Evolutionary conservation across 2,329 filamentous ascomycete genomes (phyloP), one percentile per base, ranked within the genome.

Genomic region (Huntiella decipiens): DNA sequence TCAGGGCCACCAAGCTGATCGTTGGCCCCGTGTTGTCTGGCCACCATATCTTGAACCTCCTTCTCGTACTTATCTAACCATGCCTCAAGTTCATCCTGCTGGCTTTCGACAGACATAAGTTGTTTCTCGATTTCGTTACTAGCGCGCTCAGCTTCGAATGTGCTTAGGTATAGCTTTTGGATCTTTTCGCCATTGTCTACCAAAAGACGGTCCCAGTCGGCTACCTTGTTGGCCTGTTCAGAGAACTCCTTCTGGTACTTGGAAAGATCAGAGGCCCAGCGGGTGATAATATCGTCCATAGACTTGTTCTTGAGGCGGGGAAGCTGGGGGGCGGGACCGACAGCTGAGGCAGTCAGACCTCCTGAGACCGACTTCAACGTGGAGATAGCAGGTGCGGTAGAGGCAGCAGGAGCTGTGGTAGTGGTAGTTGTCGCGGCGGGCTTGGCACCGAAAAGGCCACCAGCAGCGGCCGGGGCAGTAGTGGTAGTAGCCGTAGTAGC

Each of bases 231-330:
- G 4, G 92, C 88, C 60, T 96, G 86, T 32, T 80, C 73, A 58
- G 92, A 86, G 66, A 96, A 98, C 49, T 93, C 85, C 60, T 94
- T 93, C 57, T 96, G 88, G 58, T 98, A 95, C 57, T 93, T 92
- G 45, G 86, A 82, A 43, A 98, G 68, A 57, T 96, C 91, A 0
- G 86, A 85, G 2, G 91, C 91, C 91, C 91, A 98, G 31, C 86
- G 78, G 3, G 85, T 95, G 53, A 98, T 86, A 52, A 98, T 95
- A 60, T 98, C 91, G 57, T 98, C 91, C 82, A 98, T 95, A 0
- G 88, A 94, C 66, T 94, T 96, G 63, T 95, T 94, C 68, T 94
- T 94, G 34, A 98, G 69, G 22, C 91, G 80, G 3, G 88, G 91
- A 56, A 92, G 77, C 48, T 86, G 79, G 12, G 91, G 88, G 2